Evolutionary conservation across 495 filamentous ascomycete species (phyloP).

Genomic region (Amphirosellinia nigrospora): DNA sequence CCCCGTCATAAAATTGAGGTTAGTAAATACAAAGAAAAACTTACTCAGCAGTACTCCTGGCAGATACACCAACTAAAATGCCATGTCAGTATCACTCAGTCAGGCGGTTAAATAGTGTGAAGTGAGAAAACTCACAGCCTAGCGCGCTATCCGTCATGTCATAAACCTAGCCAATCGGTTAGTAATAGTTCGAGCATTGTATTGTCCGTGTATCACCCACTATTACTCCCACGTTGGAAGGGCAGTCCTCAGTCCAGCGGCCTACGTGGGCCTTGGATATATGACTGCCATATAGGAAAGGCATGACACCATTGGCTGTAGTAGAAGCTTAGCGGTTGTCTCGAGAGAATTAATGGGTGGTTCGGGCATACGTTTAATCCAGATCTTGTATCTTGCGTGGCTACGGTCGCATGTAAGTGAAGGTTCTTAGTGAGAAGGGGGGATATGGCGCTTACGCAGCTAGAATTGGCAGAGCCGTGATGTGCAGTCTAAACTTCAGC

Average conservation of each 20-base stretch:
- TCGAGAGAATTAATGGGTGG: neutral
- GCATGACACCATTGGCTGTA: slow-evolving; percentile 85
- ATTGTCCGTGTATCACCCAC: slow-evolving; percentile 41
- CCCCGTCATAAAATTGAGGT: neutral
- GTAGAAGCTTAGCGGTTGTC: slow-evolving; percentile 22
- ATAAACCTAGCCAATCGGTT: slow-evolving; percentile 40
- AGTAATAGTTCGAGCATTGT: neutral
- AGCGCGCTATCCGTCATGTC: slow-evolving; percentile 78
- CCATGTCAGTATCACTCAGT: slow-evolving; percentile 10
- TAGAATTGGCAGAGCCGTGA: slow-evolving; percentile 84
- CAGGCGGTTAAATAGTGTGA: neutral
- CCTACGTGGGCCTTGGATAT: slow-evolving; percentile 92
- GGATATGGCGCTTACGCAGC: slow-evolving; percentile 55
- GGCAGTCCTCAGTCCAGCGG: slow-evolving; percentile 85
- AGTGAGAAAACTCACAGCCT: slow-evolving; percentile 55
- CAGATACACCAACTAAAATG: slow-evolving; percentile 63
- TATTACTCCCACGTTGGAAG: slow-evolving; percentile 77
- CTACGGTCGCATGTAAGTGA: slow-evolving; percentile 13
- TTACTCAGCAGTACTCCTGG: slow-evolving; percentile 76
- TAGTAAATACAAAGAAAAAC: neutral
- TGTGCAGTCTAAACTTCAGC: slow-evolving; percentile 84
- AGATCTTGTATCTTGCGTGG: slow-evolving; percentile 91
- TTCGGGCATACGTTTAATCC: slow-evolving; percentile 67
- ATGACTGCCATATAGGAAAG: slow-evolving; percentile 89
- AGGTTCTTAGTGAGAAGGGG: too few relatives aligned